Evolutionary conservation across 441 rosid species (phyloP), one percentile per base, ranked within the genome.

Genomic region (Syzygium syzygioides): DNA sequence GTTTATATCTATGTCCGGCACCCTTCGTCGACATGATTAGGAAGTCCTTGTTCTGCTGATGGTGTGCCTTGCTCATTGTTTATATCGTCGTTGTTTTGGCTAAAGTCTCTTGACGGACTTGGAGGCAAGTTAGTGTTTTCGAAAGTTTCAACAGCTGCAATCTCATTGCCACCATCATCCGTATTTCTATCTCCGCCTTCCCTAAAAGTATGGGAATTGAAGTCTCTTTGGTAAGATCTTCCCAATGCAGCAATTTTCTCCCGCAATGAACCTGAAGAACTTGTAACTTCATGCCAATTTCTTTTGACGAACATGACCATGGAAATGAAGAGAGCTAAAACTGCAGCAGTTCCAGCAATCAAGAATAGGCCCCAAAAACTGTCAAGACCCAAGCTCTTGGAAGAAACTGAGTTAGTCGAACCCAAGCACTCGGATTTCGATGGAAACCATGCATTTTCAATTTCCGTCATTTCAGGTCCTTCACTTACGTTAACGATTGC

Each of bases 1-100:
- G 0, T n/a, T n/a, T 62, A 62, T 62, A 14, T 0, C 68, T 62
- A 6, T 0, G 0, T n/a, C 4, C 9, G 68, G 15, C 34, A n/a
- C 32, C 34, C 34, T 62, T 62, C 32, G 7, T 28, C 68, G n/a
- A 1, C 32, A 60, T n/a, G 1, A 28, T 13, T 60, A 60, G 68
- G 28, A 41, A 7, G 48, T 45, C 9, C 48, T 45, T 45, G 48
- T 45, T 7, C 48, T 7, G 48, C 48, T 7, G 48, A 45, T 45
- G 48, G 48, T 7, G 48, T 45, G 48, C 48, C 48, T 45, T 45
- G 48, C 48, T 45, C 48, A 45, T 45, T 45, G 48, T 45, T 45
- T 45, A 45, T 45, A 45, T 45, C 9, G 48, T 45, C 48, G 48
- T 45, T 45, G 48, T 45, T 45, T 45, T 45, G 48, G 48, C 48